Conservation (phyloP, 331 rosid genomes). For the Quercus lobata region DNA sequence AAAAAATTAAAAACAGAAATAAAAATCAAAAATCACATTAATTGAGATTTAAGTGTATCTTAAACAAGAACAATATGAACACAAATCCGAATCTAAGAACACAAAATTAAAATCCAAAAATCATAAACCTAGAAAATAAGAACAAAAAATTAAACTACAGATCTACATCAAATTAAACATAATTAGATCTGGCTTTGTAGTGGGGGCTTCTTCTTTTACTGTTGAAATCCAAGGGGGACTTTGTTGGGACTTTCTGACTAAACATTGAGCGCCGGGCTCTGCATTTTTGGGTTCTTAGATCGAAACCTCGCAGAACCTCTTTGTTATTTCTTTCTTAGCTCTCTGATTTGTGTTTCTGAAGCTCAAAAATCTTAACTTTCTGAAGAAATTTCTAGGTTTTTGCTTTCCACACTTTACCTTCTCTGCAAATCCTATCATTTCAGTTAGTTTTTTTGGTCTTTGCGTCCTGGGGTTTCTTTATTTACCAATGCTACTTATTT, state of each 20-base stretch:
- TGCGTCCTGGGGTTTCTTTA: constrained; percentile 6
- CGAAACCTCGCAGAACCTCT: constrained; percentile 18
- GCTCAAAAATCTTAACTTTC: not conserved
- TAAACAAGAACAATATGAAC: too few relatives aligned
- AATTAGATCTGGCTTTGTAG: not conserved
- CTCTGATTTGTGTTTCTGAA: constrained; percentile 7
- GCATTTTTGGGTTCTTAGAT: constrained; percentile 25
- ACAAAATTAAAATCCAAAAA: too few relatives aligned
- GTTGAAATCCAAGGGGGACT: not conserved
- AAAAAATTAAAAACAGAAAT: too few relatives aligned
- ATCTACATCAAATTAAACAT: too few relatives aligned
- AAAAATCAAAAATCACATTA: too few relatives aligned
- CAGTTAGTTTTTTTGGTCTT: not conserved
- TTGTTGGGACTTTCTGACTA: not conserved
- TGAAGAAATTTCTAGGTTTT: constrained; percentile 36
- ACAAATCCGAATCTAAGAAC: fast-evolving
- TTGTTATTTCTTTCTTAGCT: not conserved
- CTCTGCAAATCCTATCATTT: not conserved
- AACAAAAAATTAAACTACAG: too few relatives aligned
- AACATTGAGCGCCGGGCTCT: not conserved
- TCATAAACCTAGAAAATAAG: too few relatives aligned
- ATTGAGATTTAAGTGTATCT: too few relatives aligned
- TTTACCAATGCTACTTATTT: constrained; percentile 7
- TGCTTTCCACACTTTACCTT: constrained; percentile 12
- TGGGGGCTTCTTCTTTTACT: too few relatives aligned